Evolutionary conservation across 345 rosid species (phyloP), one percentile per base, ranked within the genome.

Genomic region (Raphanus sativus): DNA sequence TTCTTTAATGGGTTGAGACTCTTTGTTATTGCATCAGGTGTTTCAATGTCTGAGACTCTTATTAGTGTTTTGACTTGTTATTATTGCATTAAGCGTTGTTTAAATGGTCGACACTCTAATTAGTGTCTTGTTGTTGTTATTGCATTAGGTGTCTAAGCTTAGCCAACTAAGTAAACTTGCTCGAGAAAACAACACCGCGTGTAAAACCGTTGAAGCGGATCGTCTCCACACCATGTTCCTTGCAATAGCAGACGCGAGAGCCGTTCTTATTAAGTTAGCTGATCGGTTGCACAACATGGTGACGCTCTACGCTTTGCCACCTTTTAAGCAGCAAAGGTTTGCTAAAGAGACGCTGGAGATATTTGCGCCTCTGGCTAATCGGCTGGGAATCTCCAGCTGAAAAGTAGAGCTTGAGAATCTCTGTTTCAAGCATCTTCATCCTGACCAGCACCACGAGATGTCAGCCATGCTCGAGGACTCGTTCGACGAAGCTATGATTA

Each of bases 271-370:
- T 38, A 95, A 95, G 71, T 75, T 95, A 81, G 99, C 99, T 11
- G 99, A 92, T 85, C 89, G 99, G 52, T 83, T 95, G 75, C 99
- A 95, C 77, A 95, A 95, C 81, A 95, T 95, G 99, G 81, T 81
- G 84, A 95, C 99, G 0, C 88, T 95, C 2, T 91, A 89, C 74
- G 97, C 97, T 2, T 80, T 95, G 82, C 86, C 96, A 61, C 77
- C 72, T 16, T 56, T 74, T 67, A 95, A 95, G 86, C 99, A 89
- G 69, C 90, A 89, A 74, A 83, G 97, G 75, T 89, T 95, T 82
- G 97, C 99, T 8, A 92, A 88, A 90, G 99, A 95, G 87, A 95
- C 99, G 29, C 55, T 89, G 71, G 97, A 95, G 84, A 95, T 95
- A 76, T 95, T 92, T 82, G 90, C 83, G 1, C 99, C 99, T 28